Evolutionary conservation across 1,284 basidiomycete genomes (phyloP).

Genomic region (Trichosporon faecale): DNA sequence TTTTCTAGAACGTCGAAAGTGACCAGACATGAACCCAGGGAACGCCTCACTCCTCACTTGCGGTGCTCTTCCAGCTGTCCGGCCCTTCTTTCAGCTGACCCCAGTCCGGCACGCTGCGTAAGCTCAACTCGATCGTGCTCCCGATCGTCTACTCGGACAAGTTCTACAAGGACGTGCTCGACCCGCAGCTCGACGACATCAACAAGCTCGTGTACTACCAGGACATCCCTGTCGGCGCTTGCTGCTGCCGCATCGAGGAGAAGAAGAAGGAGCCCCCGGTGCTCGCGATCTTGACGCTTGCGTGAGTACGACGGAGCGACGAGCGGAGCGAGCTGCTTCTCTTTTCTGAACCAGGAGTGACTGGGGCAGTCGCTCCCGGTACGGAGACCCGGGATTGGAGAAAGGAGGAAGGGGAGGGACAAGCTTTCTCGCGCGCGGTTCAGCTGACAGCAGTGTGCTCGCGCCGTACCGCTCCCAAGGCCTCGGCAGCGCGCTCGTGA

Average conservation of each 20-base stretch:
- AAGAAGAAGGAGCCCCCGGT: conserved; percentile 40
- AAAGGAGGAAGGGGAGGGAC: too few species aligned
- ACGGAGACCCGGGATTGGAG: too few species aligned
- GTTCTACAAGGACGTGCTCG: conserved; percentile 50
- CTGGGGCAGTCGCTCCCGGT: too few species aligned
- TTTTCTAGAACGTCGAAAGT: too few species aligned
- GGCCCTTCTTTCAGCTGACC: not conserved
- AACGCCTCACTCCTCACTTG: too few species aligned
- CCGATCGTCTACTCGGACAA: conserved; percentile 51
- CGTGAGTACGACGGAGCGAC: conserved; percentile 32
- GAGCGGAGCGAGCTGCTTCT: too few species aligned
- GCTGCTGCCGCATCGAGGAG: conserved; percentile 34
- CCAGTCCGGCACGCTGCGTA: conserved; percentile 48
- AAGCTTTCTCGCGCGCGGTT: too few species aligned
- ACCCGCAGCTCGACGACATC: conserved; percentile 45
- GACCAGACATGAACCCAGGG: too few species aligned
- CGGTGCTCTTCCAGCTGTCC: too few species aligned
- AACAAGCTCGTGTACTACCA: conserved; percentile 54
- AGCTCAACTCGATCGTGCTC: conserved; percentile 49
- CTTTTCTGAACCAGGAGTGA: too few species aligned
- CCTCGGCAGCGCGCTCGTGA: conserved; percentile 47
- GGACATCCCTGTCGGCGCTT: conserved; percentile 51
- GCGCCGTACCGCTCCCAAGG: conserved; percentile 50
- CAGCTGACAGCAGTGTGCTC: conserved; percentile 35
- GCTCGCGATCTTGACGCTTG: conserved; percentile 47